These are phyloP conservation scores for Alternaria alternata DNA, from an alignment of 2,329 filamentous ascomycete genomes.

Conservation along the genomic window DNA sequence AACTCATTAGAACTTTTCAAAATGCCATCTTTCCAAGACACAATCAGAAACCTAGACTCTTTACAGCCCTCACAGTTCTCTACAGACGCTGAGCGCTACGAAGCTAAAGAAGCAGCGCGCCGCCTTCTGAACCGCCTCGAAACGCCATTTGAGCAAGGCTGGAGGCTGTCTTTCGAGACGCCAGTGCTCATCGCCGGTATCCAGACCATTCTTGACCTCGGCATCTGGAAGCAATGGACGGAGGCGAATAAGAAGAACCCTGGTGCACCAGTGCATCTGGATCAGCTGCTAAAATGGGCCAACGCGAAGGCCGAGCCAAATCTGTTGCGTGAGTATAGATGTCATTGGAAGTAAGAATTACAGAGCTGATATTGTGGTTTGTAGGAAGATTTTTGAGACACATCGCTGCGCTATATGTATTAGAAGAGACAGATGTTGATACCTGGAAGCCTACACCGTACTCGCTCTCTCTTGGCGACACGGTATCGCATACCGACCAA, in stretches of 20 bases:
- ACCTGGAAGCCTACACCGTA: slow-evolving; percentile 14
- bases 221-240: slow-evolving; percentile 13
- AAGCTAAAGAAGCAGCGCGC: slow-evolving; percentile 11
- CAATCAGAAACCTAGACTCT: not conserved
- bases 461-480: slow-evolving; percentile 11
- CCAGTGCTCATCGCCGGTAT: slow-evolving; percentile 8
- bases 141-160: slow-evolving; percentile 9
- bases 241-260: slow-evolving; percentile 4
- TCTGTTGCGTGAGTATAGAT: not conserved
- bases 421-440: slow-evolving; percentile 5
- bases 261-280: slow-evolving; percentile 1
- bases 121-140: slow-evolving; percentile 9
- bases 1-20: not conserved
- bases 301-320: slow-evolving; percentile 4
- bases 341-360: no score
- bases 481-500: slow-evolving; percentile 6
- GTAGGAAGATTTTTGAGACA: slow-evolving; percentile 4
- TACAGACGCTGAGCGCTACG: slow-evolving; percentile 1
- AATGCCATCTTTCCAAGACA: not conserved
- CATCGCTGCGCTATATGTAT: slow-evolving; percentile 8
- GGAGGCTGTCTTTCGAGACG: slow-evolving; percentile 10
- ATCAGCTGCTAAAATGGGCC: slow-evolving; percentile 7
- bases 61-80: not conserved
- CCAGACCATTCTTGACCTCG: slow-evolving; percentile 3
- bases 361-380: not conserved